These are phyloP conservation scores for Solanum sitiens DNA, from an alignment of 257 asterid genomes.

Conservation along the genomic window DNA sequence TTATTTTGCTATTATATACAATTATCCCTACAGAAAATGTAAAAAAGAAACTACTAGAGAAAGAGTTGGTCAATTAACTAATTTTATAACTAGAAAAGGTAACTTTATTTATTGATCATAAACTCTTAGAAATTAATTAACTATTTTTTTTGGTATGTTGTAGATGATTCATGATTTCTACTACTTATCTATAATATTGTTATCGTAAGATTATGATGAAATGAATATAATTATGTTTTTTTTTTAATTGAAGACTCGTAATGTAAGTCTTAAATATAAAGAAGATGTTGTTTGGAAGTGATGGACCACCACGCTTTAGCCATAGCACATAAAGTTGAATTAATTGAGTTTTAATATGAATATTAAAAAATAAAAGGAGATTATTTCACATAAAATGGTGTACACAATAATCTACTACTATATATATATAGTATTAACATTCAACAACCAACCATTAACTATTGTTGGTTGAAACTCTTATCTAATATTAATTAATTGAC, in stretches of 20 bases:
- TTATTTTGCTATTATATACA: too few relatives aligned
- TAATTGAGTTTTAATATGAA: background rate
- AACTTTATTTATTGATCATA: background rate
- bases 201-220: too few relatives aligned
- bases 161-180: background rate
- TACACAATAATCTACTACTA: background rate
- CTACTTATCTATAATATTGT: too few relatives aligned
- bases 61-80: background rate
- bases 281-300: background rate
- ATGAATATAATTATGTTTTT: too few relatives aligned
- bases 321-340: background rate
- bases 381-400: background rate
- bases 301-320: fast-evolving
- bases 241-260: too few relatives aligned
- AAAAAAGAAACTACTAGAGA: background rate
- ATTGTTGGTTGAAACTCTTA: background rate
- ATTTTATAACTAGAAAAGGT: background rate
- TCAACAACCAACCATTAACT: background rate
- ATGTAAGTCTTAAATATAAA: too few relatives aligned
- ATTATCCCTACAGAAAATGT: too few relatives aligned
- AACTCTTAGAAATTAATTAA: background rate
- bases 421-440: background rate
- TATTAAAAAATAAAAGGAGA: background rate
- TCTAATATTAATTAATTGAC: background rate
- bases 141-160: background rate